phyloP scores from a whole-genome alignment of 164 flowering plant genomes.

The Brasenia schreberi region DNA sequence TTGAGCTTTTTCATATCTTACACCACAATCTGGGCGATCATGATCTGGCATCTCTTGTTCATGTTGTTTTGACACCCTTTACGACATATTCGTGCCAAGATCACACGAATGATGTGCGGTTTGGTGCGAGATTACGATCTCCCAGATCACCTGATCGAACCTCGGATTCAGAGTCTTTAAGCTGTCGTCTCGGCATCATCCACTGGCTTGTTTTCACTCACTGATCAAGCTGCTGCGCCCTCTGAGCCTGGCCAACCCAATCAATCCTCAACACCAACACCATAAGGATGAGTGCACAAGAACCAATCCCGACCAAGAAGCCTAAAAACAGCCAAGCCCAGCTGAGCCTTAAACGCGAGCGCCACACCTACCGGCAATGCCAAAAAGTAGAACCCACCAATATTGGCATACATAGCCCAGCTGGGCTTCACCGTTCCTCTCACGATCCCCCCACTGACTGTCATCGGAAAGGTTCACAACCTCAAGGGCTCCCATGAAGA shows the following conservation, averaged over 20 bases:
- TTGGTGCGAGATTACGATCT: too few species aligned
- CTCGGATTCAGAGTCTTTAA: too few species aligned
- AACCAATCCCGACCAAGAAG: conserved; percentile 43
- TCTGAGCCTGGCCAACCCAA: conserved; percentile 61
- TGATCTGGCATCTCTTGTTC: too few species aligned
- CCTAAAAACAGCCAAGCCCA: conserved; percentile 56
- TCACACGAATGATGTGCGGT: too few species aligned
- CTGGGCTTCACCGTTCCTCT: conserved; percentile 78
- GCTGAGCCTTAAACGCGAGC: conserved; percentile 42
- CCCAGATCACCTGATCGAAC: too few species aligned
- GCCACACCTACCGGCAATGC: conserved; percentile 60
- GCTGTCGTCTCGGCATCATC: too few species aligned
- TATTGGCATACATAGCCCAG: conserved; percentile 54
- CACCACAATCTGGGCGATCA: too few species aligned
- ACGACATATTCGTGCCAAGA: too few species aligned
- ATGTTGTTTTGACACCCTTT: too few species aligned
- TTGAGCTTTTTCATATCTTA: too few species aligned
- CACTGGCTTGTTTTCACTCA: neutral
- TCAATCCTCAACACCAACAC: conserved; percentile 42
- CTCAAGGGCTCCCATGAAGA: conserved; percentile 60
- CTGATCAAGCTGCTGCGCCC: conserved; percentile 46
- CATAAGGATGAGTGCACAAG: conserved; percentile 36
- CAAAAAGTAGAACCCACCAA: conserved; percentile 66
- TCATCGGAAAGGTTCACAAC: conserved; percentile 66
- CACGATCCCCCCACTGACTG: conserved; percentile 69